These are phyloP conservation scores for Gymnopilus dilepis DNA, from an alignment of 768 basidiomycete species.

Conservation along the genomic window DNA sequence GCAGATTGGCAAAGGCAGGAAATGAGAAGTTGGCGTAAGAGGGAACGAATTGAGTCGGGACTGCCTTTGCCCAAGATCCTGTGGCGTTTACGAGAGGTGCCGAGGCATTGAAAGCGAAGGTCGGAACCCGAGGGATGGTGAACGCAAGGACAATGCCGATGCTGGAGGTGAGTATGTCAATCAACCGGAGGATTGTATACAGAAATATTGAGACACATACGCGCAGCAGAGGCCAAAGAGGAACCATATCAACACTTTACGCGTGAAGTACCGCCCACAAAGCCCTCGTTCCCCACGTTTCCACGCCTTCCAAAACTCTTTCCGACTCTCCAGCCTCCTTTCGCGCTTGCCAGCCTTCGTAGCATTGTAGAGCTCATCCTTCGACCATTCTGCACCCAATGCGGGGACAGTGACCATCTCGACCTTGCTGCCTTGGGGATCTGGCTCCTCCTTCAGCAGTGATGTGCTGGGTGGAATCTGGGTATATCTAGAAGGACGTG, in stretches of 20 bases:
- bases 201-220: constrained; percentile 41
- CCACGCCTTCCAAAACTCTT: constrained; percentile 74
- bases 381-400: constrained; percentile 89
- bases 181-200: constrained; percentile 14
- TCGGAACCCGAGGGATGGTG: constrained; percentile 83
- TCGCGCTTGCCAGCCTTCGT: constrained; percentile 74
- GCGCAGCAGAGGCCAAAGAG: constrained; percentile 63
- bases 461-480: constrained; percentile 52
- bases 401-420: constrained; percentile 94
- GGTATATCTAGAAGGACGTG: constrained; percentile 16
- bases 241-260: constrained; percentile 70
- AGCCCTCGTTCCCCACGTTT: constrained; percentile 79
- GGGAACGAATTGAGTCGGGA: constrained; percentile 71
- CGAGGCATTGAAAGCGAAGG: constrained; percentile 62
- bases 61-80: constrained; percentile 56
- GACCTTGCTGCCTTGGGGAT: constrained; percentile 51
- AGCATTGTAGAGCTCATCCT: constrained; percentile 77
- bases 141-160: constrained; percentile 76
- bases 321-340: constrained; percentile 56
- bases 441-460: constrained; percentile 47
- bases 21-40: constrained; percentile 91
- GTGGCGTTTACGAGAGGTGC: constrained; percentile 67
- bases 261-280: constrained; percentile 81
- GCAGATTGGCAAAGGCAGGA: constrained; percentile 73
- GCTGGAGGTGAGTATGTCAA: constrained; percentile 37